Base-by-base conservation (phyloP, 495 filamentous ascomycete genomes). In the Aspergillus bertholletiae region DNA sequence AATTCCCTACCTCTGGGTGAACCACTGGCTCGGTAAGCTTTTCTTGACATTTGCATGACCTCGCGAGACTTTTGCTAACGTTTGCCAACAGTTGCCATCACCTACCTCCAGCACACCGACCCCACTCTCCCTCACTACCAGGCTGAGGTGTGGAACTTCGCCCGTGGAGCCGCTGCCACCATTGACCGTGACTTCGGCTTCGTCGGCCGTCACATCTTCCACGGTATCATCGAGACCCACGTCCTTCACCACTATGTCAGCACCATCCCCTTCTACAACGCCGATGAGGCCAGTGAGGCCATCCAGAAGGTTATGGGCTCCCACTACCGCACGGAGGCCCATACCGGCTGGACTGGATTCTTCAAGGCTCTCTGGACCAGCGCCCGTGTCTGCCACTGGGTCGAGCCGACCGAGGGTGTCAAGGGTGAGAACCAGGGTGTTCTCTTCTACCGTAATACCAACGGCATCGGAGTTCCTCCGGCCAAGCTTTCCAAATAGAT, bases 1-100 rank as follows among this genome's bases (percentile, higher is more conserved):
- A 65, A 64, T 95, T 53, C 94, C 94, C 9, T 98, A 97, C 70
- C 77, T 97, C 58, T 97, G 93, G 93, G 94, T 97, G 22, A 96
- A 98, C 82, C 93, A 97, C 84, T 98, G 94, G 79, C 78, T 82
- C 45, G 78, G 78, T 81, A 73, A 73, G 76, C 67, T 54, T 27
- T 40, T 46, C 18, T 39, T 46, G 44, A 3, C 18, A 15, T n/a
- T 8, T 17, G 23, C 28, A 1, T 20, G 40, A 22, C 18, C 13
- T 2, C 46, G 34, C 18, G 24, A 48, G 18, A 2, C 28, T 7
- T 35, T 21, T 18, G 51, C 46, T 32, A 17, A 57, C 7, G 9
- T 43, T 26, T 23, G 49, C 28, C 45, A 26, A 45, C 18, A 82
- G 81, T 84, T 23, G 80, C 81, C 62, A 84, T 84, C 59, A 84